These are phyloP conservation scores for Buxus sempervirens DNA, from an alignment of 164 flowering plant genomes.

Conservation along the genomic window DNA sequence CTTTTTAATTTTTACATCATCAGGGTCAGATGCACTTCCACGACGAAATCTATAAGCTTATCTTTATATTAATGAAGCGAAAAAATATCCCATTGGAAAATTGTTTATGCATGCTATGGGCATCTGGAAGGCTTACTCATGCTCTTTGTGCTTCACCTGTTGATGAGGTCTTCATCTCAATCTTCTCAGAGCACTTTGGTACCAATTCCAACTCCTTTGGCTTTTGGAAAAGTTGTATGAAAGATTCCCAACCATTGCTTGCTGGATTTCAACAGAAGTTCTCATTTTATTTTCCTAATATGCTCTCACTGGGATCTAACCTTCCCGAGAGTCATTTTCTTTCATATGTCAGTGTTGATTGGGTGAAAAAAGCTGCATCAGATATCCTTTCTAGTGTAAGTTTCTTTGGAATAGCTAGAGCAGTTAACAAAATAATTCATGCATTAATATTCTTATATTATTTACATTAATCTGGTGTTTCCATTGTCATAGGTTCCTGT, in stretches of 20 bases:
- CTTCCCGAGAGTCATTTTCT: slow-evolving; percentile 20
- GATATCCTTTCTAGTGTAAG: slow-evolving; percentile 64
- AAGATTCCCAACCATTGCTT: slow-evolving; percentile 34
- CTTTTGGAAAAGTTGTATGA: slow-evolving; percentile 61
- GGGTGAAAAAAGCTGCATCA: slow-evolving; percentile 41
- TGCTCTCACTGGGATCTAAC: slow-evolving; percentile 15
- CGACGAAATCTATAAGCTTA: slow-evolving; percentile 41
- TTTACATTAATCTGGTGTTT: slow-evolving; percentile 7
- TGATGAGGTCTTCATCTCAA: slow-evolving; percentile 44
- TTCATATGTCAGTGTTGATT: slow-evolving; percentile 16
- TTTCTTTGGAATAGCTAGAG: slow-evolving; percentile 1
- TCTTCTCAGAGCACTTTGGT: slow-evolving; percentile 47
- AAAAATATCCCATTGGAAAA: slow-evolving; percentile 46
- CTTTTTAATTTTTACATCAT: slow-evolving; percentile 8
- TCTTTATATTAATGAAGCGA: slow-evolving; percentile 45
- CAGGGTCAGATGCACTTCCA: slow-evolving; percentile 63
- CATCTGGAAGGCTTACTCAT: slow-evolving; percentile 70
- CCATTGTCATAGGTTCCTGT: slow-evolving; percentile 42
- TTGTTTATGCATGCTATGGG: slow-evolving; percentile 59
- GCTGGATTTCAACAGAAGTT: slow-evolving; percentile 63
- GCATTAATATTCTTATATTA: not conserved
- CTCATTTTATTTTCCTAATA: slow-evolving; percentile 24
- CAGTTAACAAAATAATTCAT: not conserved
- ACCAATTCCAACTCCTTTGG: slow-evolving; percentile 33
- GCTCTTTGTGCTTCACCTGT: slow-evolving; percentile 74